Conservation (phyloP, 306 rosid species). For the Ormosia emarginata region DNA sequence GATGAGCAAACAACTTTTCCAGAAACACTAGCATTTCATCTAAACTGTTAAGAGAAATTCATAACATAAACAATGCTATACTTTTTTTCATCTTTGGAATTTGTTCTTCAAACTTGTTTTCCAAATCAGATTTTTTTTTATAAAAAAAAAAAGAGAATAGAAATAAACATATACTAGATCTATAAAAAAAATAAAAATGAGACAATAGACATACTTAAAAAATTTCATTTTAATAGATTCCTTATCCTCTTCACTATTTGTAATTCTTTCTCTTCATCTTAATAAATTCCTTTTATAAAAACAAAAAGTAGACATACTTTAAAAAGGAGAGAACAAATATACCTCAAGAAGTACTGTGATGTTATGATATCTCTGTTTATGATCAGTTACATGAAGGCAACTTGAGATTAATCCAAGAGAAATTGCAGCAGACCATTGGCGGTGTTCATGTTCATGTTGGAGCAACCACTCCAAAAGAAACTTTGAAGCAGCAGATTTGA, state of each 20-base stretch:
- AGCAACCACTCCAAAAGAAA: slow-evolving; percentile 88
- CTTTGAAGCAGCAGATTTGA: slow-evolving; percentile 87
- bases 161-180: background rate
- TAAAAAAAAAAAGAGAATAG: background rate
- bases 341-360: slow-evolving; percentile 89
- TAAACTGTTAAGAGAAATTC: background rate
- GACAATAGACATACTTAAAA: background rate
- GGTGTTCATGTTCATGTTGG: slow-evolving; percentile 88
- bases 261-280: too few relatives aligned
- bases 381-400: slow-evolving; percentile 88
- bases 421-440: slow-evolving; percentile 89
- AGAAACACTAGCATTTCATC: background rate
- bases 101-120: background rate
- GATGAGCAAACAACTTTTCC: background rate
- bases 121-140: background rate
- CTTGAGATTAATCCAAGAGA: slow-evolving; percentile 92
- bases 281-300: too few relatives aligned
- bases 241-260: too few relatives aligned
- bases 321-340: slow-evolving; percentile 16
- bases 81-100: background rate
- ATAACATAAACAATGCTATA: background rate
- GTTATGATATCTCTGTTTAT: slow-evolving; percentile 74
- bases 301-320: background rate
- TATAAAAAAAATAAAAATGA: background rate
- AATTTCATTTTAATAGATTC: background rate